These are phyloP conservation scores for Jackrogersella multiformis DNA, from an alignment of 495 filamentous ascomycete genomes.

Conservation along the genomic window DNA sequence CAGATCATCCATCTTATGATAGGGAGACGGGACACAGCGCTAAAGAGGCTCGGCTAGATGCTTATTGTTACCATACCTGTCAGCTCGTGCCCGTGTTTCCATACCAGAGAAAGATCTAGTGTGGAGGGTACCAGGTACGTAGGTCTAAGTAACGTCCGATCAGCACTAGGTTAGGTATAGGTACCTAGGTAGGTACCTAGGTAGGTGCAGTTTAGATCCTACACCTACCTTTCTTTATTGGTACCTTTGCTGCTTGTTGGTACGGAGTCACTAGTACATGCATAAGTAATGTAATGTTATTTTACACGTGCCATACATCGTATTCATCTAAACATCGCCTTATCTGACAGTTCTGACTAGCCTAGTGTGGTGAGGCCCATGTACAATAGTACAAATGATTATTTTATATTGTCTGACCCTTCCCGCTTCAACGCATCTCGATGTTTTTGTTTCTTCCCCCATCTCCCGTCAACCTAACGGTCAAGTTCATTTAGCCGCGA, in stretches of 20 bases:
- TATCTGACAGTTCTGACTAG: too few species aligned
- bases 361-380: not conserved
- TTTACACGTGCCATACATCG: conserved; percentile 36
- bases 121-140: not conserved
- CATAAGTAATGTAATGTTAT: conserved; percentile 10
- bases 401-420: conserved; percentile 29
- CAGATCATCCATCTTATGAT: conserved; percentile 7
- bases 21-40: not conserved
- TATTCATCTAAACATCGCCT: conserved; percentile 37
- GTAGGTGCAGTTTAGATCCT: conserved; percentile 10
- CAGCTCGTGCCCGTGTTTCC: not conserved
- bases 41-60: conserved; percentile 3
- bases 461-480: conserved; percentile 18
- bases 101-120: conserved; percentile 4
- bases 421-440: conserved; percentile 1
- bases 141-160: conserved; percentile 17
- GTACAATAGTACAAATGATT: conserved; percentile 5
- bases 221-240: not conserved
- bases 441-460: conserved; percentile 10
- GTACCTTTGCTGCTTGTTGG: not conserved
- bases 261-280: conserved; percentile 6
- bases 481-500: conserved; percentile 34
- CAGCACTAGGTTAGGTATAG: conserved; percentile 31
- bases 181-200: too few species aligned
- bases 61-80: conserved; percentile 25